phyloP scores from a whole-genome alignment of 1,284 basidiomycete genomes.

The Ustilago sp. region DNA sequence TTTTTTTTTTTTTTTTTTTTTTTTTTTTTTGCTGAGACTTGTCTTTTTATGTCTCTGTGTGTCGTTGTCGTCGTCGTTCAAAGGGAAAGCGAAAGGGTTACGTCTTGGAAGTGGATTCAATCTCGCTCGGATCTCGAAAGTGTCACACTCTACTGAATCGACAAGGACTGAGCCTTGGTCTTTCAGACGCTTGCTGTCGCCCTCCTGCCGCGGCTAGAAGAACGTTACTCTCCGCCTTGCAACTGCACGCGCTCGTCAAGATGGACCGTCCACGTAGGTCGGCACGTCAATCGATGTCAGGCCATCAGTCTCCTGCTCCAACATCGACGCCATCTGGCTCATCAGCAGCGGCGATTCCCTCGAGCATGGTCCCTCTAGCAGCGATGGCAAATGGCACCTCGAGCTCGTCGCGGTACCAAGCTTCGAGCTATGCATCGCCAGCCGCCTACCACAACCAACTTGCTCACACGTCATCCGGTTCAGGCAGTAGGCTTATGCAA shows the following conservation, averaged over 20 bases:
- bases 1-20: neutral
- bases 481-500: constrained; percentile 28
- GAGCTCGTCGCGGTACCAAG: constrained; percentile 35
- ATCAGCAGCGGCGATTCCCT: neutral
- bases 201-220: neutral
- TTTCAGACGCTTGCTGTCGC: neutral
- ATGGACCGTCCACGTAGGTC: constrained; percentile 54
- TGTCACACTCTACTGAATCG: neutral
- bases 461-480: constrained; percentile 25
- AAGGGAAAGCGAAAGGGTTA: too few relatives aligned
- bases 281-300: constrained; percentile 40
- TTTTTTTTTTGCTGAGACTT: too few relatives aligned
- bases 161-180: neutral
- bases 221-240: neutral
- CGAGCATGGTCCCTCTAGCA: constrained; percentile 16
- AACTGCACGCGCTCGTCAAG: neutral
- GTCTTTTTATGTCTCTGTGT: too few relatives aligned
- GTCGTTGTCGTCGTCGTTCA: too few relatives aligned
- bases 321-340: constrained; percentile 14
- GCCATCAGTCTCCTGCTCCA: constrained; percentile 33
- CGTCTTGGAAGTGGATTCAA: too few relatives aligned
- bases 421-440: constrained; percentile 21
- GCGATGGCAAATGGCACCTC: constrained; percentile 34
- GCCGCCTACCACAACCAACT: constrained; percentile 13
- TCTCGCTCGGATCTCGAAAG: too few relatives aligned